These are phyloP conservation scores for Oenanthe sinensis DNA, from an alignment of 129 eudicot species.

Conservation along the genomic window DNA sequence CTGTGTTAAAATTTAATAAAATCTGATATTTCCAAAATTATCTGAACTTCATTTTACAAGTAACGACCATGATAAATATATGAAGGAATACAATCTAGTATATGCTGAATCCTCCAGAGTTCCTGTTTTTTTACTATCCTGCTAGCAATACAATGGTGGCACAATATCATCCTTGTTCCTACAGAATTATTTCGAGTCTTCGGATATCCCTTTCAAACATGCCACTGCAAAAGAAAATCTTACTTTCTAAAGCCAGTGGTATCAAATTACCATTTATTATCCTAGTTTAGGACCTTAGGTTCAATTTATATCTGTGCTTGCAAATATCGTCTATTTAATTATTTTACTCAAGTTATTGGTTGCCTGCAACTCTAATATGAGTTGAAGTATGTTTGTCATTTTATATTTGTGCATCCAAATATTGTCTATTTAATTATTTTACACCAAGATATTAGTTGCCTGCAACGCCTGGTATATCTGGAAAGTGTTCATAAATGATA, in stretches of 20 bases:
- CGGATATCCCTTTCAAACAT: not conserved
- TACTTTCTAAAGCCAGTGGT: not conserved
- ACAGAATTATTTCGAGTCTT: not conserved
- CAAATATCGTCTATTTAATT: not conserved
- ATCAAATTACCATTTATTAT: not conserved
- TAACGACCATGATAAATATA: too few relatives aligned
- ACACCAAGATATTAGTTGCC: not conserved
- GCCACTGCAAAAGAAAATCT: not conserved
- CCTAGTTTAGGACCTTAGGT: too few relatives aligned
- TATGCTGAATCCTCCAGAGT: too few relatives aligned
- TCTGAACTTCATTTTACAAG: too few relatives aligned
- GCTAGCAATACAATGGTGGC: too few relatives aligned
- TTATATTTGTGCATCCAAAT: not conserved
- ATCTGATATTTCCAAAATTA: too few relatives aligned
- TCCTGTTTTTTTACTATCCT: too few relatives aligned
- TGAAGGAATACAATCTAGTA: too few relatives aligned
- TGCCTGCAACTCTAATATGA: not conserved
- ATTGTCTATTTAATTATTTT: not conserved
- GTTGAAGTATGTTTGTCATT: not conserved
- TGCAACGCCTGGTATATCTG: not conserved
- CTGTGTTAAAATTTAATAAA: too few relatives aligned
- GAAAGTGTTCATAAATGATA: constrained; percentile 9
- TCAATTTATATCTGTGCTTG: not conserved
- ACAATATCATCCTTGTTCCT: not conserved
- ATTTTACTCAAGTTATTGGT: not conserved